Evolutionary conservation across 495 filamentous ascomycete genomes (phyloP).

Genomic region (Penicillium diatomitis): DNA sequence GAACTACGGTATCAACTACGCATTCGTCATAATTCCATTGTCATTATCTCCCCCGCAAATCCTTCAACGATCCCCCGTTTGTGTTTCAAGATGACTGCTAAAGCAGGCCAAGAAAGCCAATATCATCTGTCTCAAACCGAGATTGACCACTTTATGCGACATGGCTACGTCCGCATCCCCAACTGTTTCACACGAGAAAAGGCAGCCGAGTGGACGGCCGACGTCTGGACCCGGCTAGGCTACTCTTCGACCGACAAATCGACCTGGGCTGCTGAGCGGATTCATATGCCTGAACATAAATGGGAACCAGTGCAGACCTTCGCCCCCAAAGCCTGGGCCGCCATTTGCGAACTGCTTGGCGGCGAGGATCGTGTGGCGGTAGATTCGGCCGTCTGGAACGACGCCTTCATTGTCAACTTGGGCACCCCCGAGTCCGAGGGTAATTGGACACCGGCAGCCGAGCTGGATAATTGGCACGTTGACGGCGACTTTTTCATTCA

Average conservation of each 20-base stretch:
- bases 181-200: conserved; percentile 54
- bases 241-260: conserved; percentile 56
- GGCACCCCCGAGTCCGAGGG: conserved; percentile 48
- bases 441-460: conserved; percentile 36
- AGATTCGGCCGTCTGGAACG: conserved; percentile 49
- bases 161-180: conserved; percentile 55
- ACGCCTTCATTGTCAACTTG: conserved; percentile 66
- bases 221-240: conserved; percentile 61
- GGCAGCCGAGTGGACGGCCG: conserved; percentile 45
- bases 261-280: conserved; percentile 54
- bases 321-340: conserved; percentile 59
- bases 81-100: too few relatives aligned
- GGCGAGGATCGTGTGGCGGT: conserved; percentile 50
- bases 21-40: too few relatives aligned
- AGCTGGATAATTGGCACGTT: conserved; percentile 60
- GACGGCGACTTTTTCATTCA: conserved; percentile 73
- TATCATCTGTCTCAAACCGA: conserved; percentile 46
- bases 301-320: conserved; percentile 46
- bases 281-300: conserved; percentile 56
- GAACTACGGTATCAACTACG: too few relatives aligned
- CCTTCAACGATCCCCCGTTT: too few relatives aligned
- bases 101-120: neutral
- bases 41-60: too few relatives aligned
- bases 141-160: conserved; percentile 54
- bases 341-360: conserved; percentile 62